A percentile compares a stretch with the other conserved stretches of the same genome.
Evolutionary conservation across 129 eudicot species (phyloP).

Genomic region (Logfia minima): DNA sequence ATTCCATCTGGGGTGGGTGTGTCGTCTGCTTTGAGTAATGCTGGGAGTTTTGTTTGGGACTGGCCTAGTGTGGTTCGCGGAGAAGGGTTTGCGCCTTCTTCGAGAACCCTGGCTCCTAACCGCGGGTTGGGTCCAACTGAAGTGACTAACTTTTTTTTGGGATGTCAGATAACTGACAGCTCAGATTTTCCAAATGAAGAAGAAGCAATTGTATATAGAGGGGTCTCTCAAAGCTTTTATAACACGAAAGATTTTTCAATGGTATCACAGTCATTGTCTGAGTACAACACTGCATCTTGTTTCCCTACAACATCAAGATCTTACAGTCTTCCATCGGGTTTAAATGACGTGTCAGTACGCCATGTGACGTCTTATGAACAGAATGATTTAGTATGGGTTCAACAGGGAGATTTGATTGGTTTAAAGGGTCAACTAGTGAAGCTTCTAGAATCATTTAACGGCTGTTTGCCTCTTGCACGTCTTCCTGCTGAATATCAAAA

Average conservation of each 20-base stretch:
- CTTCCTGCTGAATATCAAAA: conserved; percentile 87
- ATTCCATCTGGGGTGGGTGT: conserved; percentile 83
- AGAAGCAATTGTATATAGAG: conserved; percentile 82
- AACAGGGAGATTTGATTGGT: conserved; percentile 84
- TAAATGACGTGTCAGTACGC: conserved; percentile 49
- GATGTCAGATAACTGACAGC: conserved; percentile 51
- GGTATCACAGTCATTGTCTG: conserved; percentile 48
- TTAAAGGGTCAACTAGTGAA: conserved; percentile 77
- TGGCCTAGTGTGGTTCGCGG: conserved; percentile 96
- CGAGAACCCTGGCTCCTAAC: conserved; percentile 21
- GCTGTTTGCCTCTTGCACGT: conserved; percentile 60
- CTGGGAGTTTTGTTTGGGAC: conserved; percentile 94
- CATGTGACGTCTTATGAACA: conserved; percentile 34
- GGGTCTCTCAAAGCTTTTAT: conserved; percentile 53
- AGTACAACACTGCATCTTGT: conserved; percentile 35
- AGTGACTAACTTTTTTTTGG: conserved; percentile 36
- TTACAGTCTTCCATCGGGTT: conserved; percentile 48
- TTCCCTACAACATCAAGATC: conserved; percentile 42
- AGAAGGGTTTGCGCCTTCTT: conserved; percentile 77
- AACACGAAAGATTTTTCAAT: conserved; percentile 51
- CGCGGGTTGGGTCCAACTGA: conserved; percentile 42
- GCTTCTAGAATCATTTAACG: conserved; percentile 66
- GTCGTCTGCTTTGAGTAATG: conserved; percentile 86
- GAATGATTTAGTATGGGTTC: conserved; percentile 66
- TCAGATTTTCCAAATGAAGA: conserved; percentile 67